Percentiles rank a stretch among this genome's conserved stretches.
These are phyloP conservation scores for Sambucus nigra DNA, from an alignment of 129 eudicot genomes.

Conservation along the genomic window DNA sequence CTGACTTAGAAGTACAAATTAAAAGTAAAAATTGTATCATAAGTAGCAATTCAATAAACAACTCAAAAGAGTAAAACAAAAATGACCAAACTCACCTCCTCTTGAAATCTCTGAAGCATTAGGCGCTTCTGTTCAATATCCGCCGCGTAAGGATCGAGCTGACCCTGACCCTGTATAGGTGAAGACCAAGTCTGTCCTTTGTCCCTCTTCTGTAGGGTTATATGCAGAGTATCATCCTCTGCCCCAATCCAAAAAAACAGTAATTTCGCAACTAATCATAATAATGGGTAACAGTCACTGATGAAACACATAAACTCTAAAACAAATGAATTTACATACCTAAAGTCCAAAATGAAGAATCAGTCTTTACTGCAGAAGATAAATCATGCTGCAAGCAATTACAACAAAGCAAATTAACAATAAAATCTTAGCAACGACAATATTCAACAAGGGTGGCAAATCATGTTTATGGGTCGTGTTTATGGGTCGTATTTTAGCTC, in stretches of 20 bases:
- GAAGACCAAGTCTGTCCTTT: slow-evolving; percentile 97
- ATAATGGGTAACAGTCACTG: neutral
- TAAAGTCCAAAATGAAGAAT: slow-evolving; percentile 85
- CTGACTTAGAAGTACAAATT: neutral
- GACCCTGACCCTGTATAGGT: slow-evolving; percentile 84
- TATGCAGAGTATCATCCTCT: slow-evolving; percentile 91
- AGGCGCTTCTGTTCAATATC: slow-evolving; percentile 93
- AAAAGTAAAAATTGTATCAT: neutral
- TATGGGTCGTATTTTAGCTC: too few relatives aligned
- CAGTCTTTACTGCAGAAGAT: slow-evolving; percentile 68
- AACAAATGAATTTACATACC: slow-evolving; percentile 30
- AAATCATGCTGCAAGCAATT: slow-evolving; percentile 63
- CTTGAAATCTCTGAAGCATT: slow-evolving; percentile 97
- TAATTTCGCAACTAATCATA: neutral
- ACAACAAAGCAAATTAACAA: neutral
- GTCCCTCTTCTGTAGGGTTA: slow-evolving; percentile 86
- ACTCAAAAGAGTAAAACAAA: too few relatives aligned
- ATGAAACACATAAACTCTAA: neutral
- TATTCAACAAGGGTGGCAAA: too few relatives aligned
- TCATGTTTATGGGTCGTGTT: too few relatives aligned
- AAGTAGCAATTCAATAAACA: too few relatives aligned
- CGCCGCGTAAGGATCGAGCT: slow-evolving; percentile 68
- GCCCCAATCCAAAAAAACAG: slow-evolving; percentile 9
- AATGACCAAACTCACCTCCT: slow-evolving; percentile 40
- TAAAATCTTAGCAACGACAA: slow-evolving; percentile 5